phyloP scores from a whole-genome alignment of 2,329 filamentous ascomycete genomes.

The Cladophialophora carrionii region DNA sequence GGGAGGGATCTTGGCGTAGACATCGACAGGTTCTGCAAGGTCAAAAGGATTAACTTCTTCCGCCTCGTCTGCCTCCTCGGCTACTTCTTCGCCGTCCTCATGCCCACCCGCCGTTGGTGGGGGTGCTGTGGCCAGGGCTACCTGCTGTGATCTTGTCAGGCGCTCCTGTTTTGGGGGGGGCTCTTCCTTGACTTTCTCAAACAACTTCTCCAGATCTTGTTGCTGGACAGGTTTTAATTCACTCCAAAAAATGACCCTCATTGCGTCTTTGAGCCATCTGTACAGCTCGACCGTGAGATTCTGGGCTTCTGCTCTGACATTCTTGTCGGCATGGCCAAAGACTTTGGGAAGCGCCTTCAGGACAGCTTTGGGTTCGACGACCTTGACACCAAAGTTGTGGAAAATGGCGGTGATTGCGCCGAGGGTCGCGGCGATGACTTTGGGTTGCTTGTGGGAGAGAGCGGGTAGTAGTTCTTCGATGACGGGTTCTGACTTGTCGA shows the following conservation, averaged over 20 bases:
- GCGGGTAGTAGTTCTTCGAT: slow-evolving; percentile 87
- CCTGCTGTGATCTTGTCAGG: slow-evolving; percentile 85
- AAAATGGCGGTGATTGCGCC: slow-evolving; percentile 79
- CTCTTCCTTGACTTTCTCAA: slow-evolving; percentile 90
- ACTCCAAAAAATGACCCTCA: slow-evolving; percentile 97
- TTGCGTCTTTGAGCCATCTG: slow-evolving; percentile 93
- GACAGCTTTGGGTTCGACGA: slow-evolving; percentile 88
- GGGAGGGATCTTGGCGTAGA: slow-evolving; percentile 76
- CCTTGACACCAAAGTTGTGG: slow-evolving; percentile 93
- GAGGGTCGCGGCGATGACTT: slow-evolving; percentile 77
- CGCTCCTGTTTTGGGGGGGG: slow-evolving; percentile 86
- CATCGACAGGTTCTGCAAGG: slow-evolving; percentile 81
- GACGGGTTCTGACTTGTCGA: slow-evolving; percentile 81
- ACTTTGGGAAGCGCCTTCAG: slow-evolving; percentile 86
- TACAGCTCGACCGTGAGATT: slow-evolving; percentile 92
- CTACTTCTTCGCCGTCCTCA: slow-evolving; percentile 59
- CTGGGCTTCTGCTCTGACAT: slow-evolving; percentile 91
- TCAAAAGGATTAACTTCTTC: slow-evolving; percentile 80
- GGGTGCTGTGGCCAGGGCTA: slow-evolving; percentile 72
- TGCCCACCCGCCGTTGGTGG: slow-evolving; percentile 61
- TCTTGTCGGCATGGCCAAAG: slow-evolving; percentile 97
- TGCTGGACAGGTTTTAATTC: slow-evolving; percentile 96
- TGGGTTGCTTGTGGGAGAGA: slow-evolving; percentile 85
- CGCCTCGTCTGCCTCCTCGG: slow-evolving; percentile 62
- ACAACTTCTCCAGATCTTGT: slow-evolving; percentile 87